Evolutionary conservation across 306 rosid species (phyloP).

Genomic region (Fagus crenata): DNA sequence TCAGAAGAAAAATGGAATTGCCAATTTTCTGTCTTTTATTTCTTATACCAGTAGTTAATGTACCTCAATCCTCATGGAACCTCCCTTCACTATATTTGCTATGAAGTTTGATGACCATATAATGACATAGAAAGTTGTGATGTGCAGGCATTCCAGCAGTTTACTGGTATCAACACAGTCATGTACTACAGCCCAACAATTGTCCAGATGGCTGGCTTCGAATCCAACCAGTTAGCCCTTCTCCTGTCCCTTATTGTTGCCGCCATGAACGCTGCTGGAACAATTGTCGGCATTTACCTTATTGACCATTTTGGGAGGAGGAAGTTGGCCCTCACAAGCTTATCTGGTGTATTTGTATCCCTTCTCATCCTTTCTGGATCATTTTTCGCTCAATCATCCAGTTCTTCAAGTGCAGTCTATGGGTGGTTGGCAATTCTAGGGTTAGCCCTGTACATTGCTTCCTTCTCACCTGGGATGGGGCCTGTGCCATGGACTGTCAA

Average conservation of each 20-base stretch:
- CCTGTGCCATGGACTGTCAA: slow-evolving; percentile 92
- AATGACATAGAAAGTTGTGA: slow-evolving; percentile 2
- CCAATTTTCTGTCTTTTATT: background rate
- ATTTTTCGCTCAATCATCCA: slow-evolving; percentile 54
- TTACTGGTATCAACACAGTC: slow-evolving; percentile 92
- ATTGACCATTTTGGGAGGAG: slow-evolving; percentile 74
- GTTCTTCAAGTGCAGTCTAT: slow-evolving; percentile 37
- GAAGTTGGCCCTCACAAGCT: slow-evolving; percentile 66
- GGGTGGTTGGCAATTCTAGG: slow-evolving; percentile 81
- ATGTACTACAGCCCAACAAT: slow-evolving; percentile 98
- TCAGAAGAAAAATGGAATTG: background rate
- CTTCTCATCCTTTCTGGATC: slow-evolving; percentile 57
- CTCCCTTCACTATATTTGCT: background rate
- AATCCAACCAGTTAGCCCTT: slow-evolving; percentile 73
- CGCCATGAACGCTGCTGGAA: slow-evolving; percentile 77
- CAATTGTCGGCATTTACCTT: slow-evolving; percentile 79
- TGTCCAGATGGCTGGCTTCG: slow-evolving; percentile 92
- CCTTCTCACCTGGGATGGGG: slow-evolving; percentile 94
- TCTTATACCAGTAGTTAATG: background rate
- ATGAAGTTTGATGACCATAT: background rate
- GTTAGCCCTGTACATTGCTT: slow-evolving; percentile 64
- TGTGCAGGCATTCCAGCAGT: slow-evolving; percentile 90
- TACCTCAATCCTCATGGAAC: background rate
- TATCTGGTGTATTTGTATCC: slow-evolving; percentile 69
- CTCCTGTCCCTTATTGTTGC: slow-evolving; percentile 79